Conservation (phyloP, 2,329 filamentous ascomycete genomes). For the Eurotiales sp. region DNA sequence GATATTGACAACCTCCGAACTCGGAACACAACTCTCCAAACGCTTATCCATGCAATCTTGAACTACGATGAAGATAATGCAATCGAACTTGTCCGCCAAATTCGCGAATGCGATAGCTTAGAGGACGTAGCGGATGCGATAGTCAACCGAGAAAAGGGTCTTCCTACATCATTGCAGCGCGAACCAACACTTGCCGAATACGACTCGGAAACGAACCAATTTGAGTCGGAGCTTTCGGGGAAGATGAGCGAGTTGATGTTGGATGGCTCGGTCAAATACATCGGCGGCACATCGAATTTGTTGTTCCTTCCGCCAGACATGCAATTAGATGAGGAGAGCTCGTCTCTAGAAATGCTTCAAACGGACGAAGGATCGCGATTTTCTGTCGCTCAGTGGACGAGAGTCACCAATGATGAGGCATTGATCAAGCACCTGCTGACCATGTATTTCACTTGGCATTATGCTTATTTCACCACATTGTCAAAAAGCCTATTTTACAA, state of each 20-base stretch:
- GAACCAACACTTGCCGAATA: slow-evolving; percentile 26
- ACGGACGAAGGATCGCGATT: slow-evolving; percentile 55
- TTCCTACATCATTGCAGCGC: slow-evolving; percentile 38
- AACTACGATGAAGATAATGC: slow-evolving; percentile 89
- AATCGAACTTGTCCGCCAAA: slow-evolving; percentile 73
- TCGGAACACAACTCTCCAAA: slow-evolving; percentile 80
- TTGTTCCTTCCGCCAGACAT: slow-evolving; percentile 63
- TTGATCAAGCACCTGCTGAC: slow-evolving; percentile 84
- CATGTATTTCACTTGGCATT: slow-evolving; percentile 99
- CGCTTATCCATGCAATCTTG: slow-evolving; percentile 86
- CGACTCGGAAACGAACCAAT: slow-evolving; percentile 42
- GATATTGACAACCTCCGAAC: slow-evolving; percentile 87
- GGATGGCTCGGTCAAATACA: slow-evolving; percentile 83
- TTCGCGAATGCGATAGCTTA: slow-evolving; percentile 76
- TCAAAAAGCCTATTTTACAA: slow-evolving; percentile 82
- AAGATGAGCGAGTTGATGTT: slow-evolving; percentile 91
- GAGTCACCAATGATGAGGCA: slow-evolving; percentile 72
- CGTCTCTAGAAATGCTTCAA: slow-evolving; percentile 26
- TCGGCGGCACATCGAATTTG: slow-evolving; percentile 90
- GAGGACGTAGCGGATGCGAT: slow-evolving; percentile 62
- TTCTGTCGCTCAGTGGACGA: slow-evolving; percentile 81
- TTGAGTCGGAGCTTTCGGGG: slow-evolving; percentile 78
- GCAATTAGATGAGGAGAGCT: slow-evolving; percentile 38
- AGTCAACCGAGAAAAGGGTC: slow-evolving; percentile 49
- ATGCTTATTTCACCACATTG: slow-evolving; percentile 89